Evolutionary conservation across 2,329 filamentous ascomycete genomes (phyloP).

Genomic region (Colletotrichum sp.): DNA sequence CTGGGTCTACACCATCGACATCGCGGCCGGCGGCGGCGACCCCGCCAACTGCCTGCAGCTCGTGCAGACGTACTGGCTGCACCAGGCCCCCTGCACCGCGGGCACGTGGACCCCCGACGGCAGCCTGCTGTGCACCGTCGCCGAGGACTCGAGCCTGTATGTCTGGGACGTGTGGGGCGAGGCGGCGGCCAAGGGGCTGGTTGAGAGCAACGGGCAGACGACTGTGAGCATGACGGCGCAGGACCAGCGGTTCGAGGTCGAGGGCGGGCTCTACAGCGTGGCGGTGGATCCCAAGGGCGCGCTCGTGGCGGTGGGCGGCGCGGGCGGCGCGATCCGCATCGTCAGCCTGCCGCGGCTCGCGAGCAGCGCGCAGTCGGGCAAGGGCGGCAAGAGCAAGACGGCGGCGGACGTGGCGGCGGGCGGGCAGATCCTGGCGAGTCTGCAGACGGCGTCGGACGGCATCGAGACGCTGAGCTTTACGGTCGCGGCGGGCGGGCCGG

Average conservation of each 20-base stretch:
- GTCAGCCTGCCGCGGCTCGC: conserved; percentile 77
- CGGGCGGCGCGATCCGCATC: conserved; percentile 83
- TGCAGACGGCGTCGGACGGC: conserved; percentile 77
- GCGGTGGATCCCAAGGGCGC: conserved; percentile 81
- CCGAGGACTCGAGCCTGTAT: conserved; percentile 86
- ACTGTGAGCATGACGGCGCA: conserved; percentile 78
- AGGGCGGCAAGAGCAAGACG: conserved; percentile 33
- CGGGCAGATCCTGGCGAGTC: conserved; percentile 76
- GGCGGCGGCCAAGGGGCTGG: conserved; percentile 64
- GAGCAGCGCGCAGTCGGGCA: conserved; percentile 25
- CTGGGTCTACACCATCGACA: conserved; percentile 92
- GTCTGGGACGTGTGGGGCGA: conserved; percentile 92
- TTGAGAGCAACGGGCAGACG: conserved; percentile 61
- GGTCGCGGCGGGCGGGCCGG: conserved; percentile 39
- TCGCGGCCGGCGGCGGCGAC: conserved; percentile 58
- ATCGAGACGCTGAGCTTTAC: conserved; percentile 79
- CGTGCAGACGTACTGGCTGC: conserved; percentile 89
- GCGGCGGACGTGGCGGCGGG: conserved; percentile 43
- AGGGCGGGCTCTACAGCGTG: conserved; percentile 89
- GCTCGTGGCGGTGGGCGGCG: conserved; percentile 86
- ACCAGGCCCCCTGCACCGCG: conserved; percentile 85
- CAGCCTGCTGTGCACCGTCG: conserved; percentile 83
- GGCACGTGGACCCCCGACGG: conserved; percentile 92
- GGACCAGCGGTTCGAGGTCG: conserved; percentile 90
- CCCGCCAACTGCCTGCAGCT: conserved; percentile 68